Evolutionary conservation across 768 basidiomycete species (phyloP).

Genomic region (Mycena galopus): DNA sequence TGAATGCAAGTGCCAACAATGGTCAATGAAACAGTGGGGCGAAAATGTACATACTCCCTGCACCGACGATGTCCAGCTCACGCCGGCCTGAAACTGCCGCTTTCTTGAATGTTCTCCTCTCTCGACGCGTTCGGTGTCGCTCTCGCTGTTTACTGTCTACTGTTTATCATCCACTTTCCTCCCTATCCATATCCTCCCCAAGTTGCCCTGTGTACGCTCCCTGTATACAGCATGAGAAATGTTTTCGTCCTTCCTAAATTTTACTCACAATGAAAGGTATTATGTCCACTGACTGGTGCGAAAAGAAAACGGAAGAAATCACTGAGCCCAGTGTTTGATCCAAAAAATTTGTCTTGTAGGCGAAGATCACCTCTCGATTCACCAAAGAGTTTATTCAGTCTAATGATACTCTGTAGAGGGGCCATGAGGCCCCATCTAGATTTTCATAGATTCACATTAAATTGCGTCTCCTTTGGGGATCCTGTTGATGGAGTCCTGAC

Average conservation of each 20-base stretch:
- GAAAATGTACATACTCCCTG: not conserved
- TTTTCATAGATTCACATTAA: no score
- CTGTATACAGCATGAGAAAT: conserved; percentile 1
- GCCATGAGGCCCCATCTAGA: no score
- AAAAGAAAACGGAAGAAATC: not conserved
- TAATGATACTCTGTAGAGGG: no score
- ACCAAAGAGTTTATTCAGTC: no score
- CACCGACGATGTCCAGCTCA: conserved; percentile 1
- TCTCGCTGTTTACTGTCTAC: not conserved
- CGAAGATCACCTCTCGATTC: no score
- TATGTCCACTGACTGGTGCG: not conserved
- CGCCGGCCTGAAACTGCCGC: not conserved
- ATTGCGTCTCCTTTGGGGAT: no score
- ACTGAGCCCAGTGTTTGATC: not conserved
- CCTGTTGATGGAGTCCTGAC: no score
- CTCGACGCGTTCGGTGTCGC: not conserved
- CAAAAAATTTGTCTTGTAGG: no score
- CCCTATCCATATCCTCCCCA: not conserved
- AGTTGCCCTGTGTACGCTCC: not conserved
- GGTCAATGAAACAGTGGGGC: not conserved
- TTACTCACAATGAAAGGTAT: not conserved
- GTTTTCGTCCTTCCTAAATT: not conserved
- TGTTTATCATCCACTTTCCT: conserved; percentile 1
- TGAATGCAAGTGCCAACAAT: not conserved
- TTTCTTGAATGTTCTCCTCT: not conserved